A percentile compares a stretch with the other conserved stretches of the same genome.
These are phyloP conservation scores for Ceratocystis ficicola DNA, from an alignment of 2,329 filamentous ascomycete species.

Conservation along the genomic window DNA sequence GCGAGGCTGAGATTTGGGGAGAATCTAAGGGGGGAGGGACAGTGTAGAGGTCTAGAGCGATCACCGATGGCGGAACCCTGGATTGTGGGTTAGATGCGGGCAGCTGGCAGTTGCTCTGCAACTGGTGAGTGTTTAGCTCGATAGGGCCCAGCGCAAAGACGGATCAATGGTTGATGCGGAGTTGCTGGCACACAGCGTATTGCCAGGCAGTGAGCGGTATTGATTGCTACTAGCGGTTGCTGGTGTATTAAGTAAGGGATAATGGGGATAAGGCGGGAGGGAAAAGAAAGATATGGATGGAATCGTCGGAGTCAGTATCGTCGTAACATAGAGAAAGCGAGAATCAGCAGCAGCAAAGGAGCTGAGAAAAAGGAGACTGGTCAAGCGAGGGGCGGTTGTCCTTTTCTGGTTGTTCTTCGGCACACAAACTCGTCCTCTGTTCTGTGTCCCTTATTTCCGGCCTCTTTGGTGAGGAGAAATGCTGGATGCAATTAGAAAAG, in stretches of 20 bases:
- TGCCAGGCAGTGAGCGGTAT: not conserved
- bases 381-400: conserved; percentile 8
- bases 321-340: conserved; percentile 21
- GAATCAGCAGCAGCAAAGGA: not conserved
- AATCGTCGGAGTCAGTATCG: conserved; percentile 8
- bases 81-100: not conserved
- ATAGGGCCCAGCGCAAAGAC: conserved; percentile 8
- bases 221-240: not conserved
- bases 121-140: conserved; percentile 2
- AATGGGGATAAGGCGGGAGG: conserved; percentile 1
- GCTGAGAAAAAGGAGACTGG: conserved; percentile 14
- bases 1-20: too few relatives aligned
- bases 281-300: conserved; percentile 13
- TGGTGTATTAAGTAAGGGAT: conserved; percentile 1
- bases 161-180: not conserved
- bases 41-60: not conserved
- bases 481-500: conserved; percentile 4
- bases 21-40: not conserved
- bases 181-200: not conserved
- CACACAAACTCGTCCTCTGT: not conserved
- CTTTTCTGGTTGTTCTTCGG: not conserved
- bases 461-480: conserved; percentile 13
- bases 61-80: not conserved
- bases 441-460: not conserved
- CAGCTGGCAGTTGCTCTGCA: not conserved